Percentiles rank a stretch among this genome's conserved stretches.
These are phyloP conservation scores for Torrubiella hemipterigena DNA, from an alignment of 2,329 filamentous ascomycete genomes.

Conservation along the genomic window DNA sequence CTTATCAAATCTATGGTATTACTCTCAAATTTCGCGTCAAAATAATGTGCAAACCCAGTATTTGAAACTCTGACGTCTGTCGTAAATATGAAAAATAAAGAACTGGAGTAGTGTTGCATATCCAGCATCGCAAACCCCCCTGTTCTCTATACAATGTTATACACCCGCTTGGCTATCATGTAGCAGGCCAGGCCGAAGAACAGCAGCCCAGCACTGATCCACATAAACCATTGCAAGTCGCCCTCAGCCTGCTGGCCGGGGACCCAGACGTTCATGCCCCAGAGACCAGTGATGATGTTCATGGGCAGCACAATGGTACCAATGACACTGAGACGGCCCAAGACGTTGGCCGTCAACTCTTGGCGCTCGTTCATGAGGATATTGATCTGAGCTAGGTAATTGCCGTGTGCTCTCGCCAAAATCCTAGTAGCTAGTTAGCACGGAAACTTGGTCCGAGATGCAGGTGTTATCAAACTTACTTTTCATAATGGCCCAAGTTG, in stretches of 20 bases:
- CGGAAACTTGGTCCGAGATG: not conserved
- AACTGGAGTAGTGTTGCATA: too few relatives aligned
- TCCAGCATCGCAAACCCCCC: too few relatives aligned
- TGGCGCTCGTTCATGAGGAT: constrained; percentile 97
- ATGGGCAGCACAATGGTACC: constrained; percentile 96
- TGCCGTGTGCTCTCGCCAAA: constrained; percentile 79
- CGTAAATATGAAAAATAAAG: too few relatives aligned
- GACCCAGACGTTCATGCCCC: constrained; percentile 98
- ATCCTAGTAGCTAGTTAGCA: constrained; percentile 43
- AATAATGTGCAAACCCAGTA: too few relatives aligned
- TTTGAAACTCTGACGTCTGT: too few relatives aligned
- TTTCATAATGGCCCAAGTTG: constrained; percentile 92
- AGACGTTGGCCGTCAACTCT: constrained; percentile 87
- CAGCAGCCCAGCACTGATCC: constrained; percentile 61
- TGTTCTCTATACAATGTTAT: constrained; percentile 61
- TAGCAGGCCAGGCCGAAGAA: constrained; percentile 73
- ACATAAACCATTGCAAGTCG: constrained; percentile 64
- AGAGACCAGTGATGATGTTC: constrained; percentile 97
- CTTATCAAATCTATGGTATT: too few relatives aligned
- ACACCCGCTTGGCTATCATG: constrained; percentile 71
- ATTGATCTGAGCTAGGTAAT: constrained; percentile 98
- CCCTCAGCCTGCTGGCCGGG: constrained; percentile 77
- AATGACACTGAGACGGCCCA: constrained; percentile 88
- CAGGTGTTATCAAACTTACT: constrained; percentile 51
- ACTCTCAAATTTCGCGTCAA: too few relatives aligned